Evolutionary conservation across 2,329 filamentous ascomycete genomes (phyloP).

Genomic region (Colletotrichum siamense): DNA sequence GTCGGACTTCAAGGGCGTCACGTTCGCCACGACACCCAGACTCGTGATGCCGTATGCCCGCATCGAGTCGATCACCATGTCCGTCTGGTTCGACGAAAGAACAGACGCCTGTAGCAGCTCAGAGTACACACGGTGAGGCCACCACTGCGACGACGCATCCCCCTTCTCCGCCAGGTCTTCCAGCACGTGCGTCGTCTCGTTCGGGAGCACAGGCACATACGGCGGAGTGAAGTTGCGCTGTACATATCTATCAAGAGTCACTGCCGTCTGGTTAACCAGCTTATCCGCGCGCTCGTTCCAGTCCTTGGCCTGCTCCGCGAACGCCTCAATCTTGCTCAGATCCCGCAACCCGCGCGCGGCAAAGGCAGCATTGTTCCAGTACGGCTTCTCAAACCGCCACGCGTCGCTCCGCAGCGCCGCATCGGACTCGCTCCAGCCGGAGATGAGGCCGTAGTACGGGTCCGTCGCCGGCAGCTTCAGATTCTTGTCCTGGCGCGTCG

Average conservation of each 20-base stretch:
- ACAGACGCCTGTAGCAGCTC: neutral
- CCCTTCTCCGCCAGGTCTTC: neutral
- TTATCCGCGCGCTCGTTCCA: neutral
- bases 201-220: neutral
- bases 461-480: neutral
- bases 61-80: neutral
- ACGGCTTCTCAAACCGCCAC: neutral
- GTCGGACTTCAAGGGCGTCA: neutral
- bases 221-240: neutral
- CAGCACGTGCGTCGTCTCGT: neutral
- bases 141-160: neutral
- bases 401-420: neutral
- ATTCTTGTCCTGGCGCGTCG: neutral
- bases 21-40: neutral
- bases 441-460: neutral
- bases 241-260: neutral
- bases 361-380: neutral
- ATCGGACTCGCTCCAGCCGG: slow-evolving; percentile 1
- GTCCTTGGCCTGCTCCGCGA: neutral
- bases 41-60: neutral
- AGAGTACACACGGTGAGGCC: neutral
- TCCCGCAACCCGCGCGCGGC: neutral
- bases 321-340: neutral
- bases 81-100: neutral
- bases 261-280: neutral